These are phyloP conservation scores for Tuber brumale DNA, from an alignment of 495 filamentous ascomycete genomes.

Conservation along the genomic window DNA sequence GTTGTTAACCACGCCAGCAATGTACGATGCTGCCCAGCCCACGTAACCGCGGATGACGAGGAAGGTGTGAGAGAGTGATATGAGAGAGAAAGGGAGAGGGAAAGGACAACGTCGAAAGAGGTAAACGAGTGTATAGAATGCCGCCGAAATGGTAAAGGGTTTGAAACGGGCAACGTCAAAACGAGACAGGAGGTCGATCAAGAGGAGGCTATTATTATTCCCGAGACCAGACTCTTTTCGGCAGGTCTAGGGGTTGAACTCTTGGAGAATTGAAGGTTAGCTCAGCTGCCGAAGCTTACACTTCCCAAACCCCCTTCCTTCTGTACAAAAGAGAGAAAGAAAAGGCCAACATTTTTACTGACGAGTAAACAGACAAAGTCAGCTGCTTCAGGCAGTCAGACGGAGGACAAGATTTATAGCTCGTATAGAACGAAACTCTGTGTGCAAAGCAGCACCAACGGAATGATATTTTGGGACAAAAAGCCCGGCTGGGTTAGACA, in stretches of 20 bases:
- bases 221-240: neutral
- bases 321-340: neutral
- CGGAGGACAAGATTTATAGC: neutral
- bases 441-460: neutral
- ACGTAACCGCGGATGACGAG: constrained; percentile 29
- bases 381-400: neutral
- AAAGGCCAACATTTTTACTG: neutral
- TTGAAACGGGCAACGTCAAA: constrained; percentile 31
- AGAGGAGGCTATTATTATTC: constrained; percentile 11
- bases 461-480: neutral
- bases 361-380: neutral
- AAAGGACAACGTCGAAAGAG: constrained; percentile 15
- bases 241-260: neutral
- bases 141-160: constrained; percentile 30
- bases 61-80: constrained; percentile 24
- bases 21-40: constrained; percentile 28
- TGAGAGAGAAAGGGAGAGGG: constrained; percentile 13
- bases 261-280: neutral
- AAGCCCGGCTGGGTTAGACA: neutral
- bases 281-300: neutral
- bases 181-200: constrained; percentile 20
- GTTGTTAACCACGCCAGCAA: constrained; percentile 32
- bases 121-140: constrained; percentile 35
- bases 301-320: neutral
- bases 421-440: neutral